phyloP scores from a whole-genome alignment of 2,329 filamentous ascomycete genomes.

The Colletotrichum noveboracense region DNA sequence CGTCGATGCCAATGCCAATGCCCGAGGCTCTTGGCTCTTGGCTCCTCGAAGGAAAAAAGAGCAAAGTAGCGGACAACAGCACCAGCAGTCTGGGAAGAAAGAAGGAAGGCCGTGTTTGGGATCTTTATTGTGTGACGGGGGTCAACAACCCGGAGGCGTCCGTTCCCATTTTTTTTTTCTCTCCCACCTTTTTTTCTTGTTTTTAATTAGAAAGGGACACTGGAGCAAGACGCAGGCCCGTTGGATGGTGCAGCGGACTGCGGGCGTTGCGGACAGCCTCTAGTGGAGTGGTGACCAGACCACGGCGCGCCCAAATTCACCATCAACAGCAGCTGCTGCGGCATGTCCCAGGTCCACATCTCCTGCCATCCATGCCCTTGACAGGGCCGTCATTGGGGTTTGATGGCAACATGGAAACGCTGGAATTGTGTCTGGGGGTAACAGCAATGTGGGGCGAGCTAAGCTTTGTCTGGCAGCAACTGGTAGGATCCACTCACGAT shows the following conservation, averaged over 20 bases:
- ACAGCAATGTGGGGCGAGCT: neutral
- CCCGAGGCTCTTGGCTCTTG: neutral
- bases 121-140: neutral
- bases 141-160: neutral
- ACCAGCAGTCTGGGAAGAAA: neutral
- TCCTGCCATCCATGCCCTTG: neutral
- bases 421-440: neutral
- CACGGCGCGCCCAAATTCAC: neutral
- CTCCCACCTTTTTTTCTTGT: neutral
- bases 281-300: constrained; percentile 4
- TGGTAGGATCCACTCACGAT: neutral
- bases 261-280: constrained; percentile 7
- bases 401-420: neutral
- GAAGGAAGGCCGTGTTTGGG: neutral
- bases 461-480: constrained; percentile 9
- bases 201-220: neutral
- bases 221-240: neutral
- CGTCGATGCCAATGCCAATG: neutral
- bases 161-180: constrained; percentile 11
- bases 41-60: neutral
- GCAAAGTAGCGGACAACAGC: neutral
- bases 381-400: neutral
- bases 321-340: neutral
- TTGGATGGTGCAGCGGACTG: neutral
- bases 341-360: constrained; percentile 1